Conservation (phyloP, 768 basidiomycete species). For the Coprinellus aureogranulatus region DNA sequence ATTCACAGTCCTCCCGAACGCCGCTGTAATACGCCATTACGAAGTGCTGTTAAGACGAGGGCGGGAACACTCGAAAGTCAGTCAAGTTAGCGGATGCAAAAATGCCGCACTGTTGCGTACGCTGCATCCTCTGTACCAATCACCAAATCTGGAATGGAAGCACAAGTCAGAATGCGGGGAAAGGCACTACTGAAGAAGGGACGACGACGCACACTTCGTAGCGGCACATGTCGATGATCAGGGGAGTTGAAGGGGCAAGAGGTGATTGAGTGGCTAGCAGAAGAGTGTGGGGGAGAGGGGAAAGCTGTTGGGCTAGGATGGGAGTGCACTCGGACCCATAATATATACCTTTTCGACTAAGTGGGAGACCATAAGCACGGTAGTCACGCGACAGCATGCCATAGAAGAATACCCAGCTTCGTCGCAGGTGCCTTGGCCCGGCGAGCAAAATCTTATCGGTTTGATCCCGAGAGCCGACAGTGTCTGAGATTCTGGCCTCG, state of each 20-base stretch:
- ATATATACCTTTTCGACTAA: slow-evolving; percentile 15
- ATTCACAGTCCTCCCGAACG: slow-evolving; percentile 52
- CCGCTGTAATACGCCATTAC: slow-evolving; percentile 63
- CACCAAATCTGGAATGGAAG: slow-evolving; percentile 32
- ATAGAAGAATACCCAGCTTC: not conserved
- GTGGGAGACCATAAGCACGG: slow-evolving; percentile 7
- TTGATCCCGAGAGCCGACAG: slow-evolving; percentile 6
- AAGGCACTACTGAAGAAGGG: slow-evolving; percentile 5
- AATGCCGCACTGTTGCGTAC: slow-evolving; percentile 23
- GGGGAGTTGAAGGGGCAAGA: not conserved
- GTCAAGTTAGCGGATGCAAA: not conserved
- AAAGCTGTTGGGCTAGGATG: slow-evolving; percentile 16
- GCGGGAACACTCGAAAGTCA: not conserved
- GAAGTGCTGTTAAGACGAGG: slow-evolving; percentile 49
- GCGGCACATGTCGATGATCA: slow-evolving; percentile 45
- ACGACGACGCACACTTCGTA: slow-evolving; percentile 50
- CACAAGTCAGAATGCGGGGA: slow-evolving; percentile 10
- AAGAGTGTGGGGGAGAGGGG: slow-evolving; percentile 8
- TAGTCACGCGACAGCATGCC: slow-evolving; percentile 9
- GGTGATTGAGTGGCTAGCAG: not conserved
- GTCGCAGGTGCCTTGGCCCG: not conserved
- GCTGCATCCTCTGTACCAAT: slow-evolving; percentile 43
- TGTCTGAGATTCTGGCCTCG: not conserved
- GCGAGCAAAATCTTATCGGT: slow-evolving; percentile 8
- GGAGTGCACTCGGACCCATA: slow-evolving; percentile 16